phyloP scores from a whole-genome alignment of 306 rosid species.

The Senna siamea region DNA sequence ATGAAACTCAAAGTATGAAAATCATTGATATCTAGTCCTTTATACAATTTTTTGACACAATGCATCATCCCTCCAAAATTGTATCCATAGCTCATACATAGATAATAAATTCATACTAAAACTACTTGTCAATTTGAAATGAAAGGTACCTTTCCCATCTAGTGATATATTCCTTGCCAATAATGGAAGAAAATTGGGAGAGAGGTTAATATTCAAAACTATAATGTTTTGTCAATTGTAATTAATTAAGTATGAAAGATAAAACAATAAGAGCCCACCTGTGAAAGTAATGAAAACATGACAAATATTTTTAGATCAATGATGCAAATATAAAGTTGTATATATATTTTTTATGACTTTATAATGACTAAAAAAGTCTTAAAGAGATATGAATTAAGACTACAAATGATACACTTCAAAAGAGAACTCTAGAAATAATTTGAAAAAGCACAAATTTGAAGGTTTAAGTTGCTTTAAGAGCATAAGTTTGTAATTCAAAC shows the following conservation, averaged over 20 bases:
- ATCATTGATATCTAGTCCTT: neutral
- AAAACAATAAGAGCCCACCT: slow-evolving; percentile 44
- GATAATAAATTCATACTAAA: slow-evolving; percentile 29
- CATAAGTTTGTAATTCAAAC: neutral
- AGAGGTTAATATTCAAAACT: slow-evolving; percentile 20
- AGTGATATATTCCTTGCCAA: slow-evolving; percentile 77
- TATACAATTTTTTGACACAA: slow-evolving; percentile 13
- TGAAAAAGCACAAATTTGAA: too few relatives aligned
- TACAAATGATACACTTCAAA: slow-evolving; percentile 16
- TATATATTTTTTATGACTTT: neutral
- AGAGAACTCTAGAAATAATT: too few relatives aligned
- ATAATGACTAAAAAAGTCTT: neutral
- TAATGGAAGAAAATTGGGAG: slow-evolving; percentile 13
- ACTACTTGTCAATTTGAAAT: neutral
- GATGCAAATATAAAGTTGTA: neutral
- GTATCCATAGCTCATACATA: neutral
- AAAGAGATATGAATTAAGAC: slow-evolving; percentile 28
- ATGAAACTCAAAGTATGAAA: slow-evolving; percentile 26
- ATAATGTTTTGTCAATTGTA: neutral
- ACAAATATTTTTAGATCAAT: slow-evolving; percentile 41
- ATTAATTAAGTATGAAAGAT: neutral
- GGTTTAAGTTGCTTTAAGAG: neutral
- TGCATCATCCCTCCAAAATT: slow-evolving; percentile 30
- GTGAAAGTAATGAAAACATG: slow-evolving; percentile 92
- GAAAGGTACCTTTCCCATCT: slow-evolving; percentile 49